These are phyloP conservation scores for Xylona heveae DNA, from an alignment of 495 filamentous ascomycete genomes.

Conservation along the genomic window DNA sequence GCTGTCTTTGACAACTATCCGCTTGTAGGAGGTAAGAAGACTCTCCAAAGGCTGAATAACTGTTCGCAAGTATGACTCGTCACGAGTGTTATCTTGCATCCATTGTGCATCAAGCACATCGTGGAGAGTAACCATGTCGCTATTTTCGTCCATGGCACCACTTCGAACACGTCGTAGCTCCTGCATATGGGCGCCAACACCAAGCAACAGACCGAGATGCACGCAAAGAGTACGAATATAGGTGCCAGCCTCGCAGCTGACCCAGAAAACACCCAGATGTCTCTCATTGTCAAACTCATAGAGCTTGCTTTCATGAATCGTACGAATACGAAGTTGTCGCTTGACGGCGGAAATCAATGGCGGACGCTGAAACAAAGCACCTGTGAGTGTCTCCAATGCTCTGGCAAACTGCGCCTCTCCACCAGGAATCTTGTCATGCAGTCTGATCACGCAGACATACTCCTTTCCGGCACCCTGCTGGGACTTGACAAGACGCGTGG, in stretches of 20 bases:
- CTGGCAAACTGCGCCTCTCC: constrained; percentile 75
- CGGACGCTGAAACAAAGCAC: constrained; percentile 91
- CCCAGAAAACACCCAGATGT: constrained; percentile 97
- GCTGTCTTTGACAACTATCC: constrained; percentile 93
- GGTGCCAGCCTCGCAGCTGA: constrained; percentile 93
- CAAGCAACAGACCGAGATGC: constrained; percentile 77
- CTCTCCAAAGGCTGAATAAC: constrained; percentile 84
- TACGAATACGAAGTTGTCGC: constrained; percentile 89
- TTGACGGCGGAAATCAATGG: constrained; percentile 96
- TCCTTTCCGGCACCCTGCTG: constrained; percentile 95
- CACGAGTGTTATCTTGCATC: constrained; percentile 74
- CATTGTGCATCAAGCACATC: constrained; percentile 93
- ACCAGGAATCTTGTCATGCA: constrained; percentile 82
- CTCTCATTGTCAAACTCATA: constrained; percentile 96
- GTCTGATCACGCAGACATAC: constrained; percentile 66
- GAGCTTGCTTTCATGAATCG: constrained; percentile 85
- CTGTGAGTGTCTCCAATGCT: constrained; percentile 84
- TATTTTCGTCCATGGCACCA: constrained; percentile 82
- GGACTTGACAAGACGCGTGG: constrained; percentile 90
- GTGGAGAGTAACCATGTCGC: constrained; percentile 78
- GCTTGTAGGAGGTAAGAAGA: constrained; percentile 76
- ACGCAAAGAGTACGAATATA: constrained; percentile 98
- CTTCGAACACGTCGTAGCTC: constrained; percentile 83
- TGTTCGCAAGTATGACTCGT: constrained; percentile 67
- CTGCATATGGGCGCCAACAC: constrained; percentile 96